Evolutionary conservation across 177 flowering plant species (phyloP), one percentile per base, ranked within the genome.

Genomic region (Vitis hybrid): DNA sequence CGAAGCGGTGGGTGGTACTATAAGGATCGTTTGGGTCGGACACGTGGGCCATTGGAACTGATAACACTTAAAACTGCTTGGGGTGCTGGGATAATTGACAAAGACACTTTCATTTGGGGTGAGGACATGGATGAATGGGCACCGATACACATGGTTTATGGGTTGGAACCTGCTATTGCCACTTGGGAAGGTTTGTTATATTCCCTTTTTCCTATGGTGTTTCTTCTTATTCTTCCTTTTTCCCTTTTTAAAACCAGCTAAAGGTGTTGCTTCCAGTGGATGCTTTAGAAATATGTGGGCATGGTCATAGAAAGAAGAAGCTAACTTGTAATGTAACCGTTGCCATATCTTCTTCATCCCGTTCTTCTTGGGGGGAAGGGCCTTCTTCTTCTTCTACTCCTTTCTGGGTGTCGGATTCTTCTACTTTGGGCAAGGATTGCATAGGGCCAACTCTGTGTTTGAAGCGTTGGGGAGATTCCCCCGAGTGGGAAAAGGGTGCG

Each of bases 71-170:
- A 90, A 74, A 90, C 97, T 58, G 97, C 98, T 13, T 94, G 97
- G 95, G 82, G 82, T 67, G 86, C 75, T 64, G 86, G 89, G 57
- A 54, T 81, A 3, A 74, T 84, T 57, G 82, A 76, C 52, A 83
- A 74, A 71, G 72, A 94, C 65, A 94, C 98, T 2, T 94, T 94
- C 82, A 84, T 94, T 61, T 94, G 98, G 98, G 93, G 93, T 17
- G 96, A 90, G 51, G 98, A 94, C 84, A 82, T 92, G 94, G 98
- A 92, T 82, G 98, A 94, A 74, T 94, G 97, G 97, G 97, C 90
- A 59, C 98, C 98, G 4, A 92, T 94, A 73, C 84, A 86, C 79
- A 92, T 94, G 97, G 79, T 92, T 57, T 91, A 94, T 75, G 97
- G 97, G 52, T 50, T 94, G 84, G 94, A 94, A 73, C 86, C 65